These are phyloP conservation scores for Lactarius evosmus DNA, from an alignment of 768 basidiomycete species.

Conservation along the genomic window DNA sequence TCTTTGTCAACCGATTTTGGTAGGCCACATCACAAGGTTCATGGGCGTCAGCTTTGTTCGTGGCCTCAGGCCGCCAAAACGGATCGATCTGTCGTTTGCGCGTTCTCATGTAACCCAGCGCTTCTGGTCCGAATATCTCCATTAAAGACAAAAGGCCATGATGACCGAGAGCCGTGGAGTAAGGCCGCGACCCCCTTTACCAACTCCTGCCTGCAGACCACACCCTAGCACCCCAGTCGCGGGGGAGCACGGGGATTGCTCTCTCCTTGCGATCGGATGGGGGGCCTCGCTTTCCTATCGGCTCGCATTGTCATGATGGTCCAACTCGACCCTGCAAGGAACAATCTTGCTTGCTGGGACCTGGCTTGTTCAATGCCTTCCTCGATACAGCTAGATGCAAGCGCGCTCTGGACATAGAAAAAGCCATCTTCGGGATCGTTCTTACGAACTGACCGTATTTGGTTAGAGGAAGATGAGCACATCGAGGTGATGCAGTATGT, in stretches of 20 bases:
- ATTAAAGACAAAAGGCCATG: conserved; percentile 11
- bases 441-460: background rate
- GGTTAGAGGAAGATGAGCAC: conserved; percentile 9
- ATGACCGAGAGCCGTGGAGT: conserved; percentile 1
- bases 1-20: conserved; percentile 15
- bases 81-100: conserved; percentile 15
- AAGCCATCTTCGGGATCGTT: conserved; percentile 1
- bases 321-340: background rate
- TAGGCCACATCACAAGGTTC: conserved; percentile 14
- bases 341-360: background rate
- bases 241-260: background rate
- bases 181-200: background rate
- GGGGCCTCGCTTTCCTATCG: background rate
- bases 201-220: background rate
- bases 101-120: conserved; percentile 4
- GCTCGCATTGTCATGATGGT: background rate
- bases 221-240: background rate
- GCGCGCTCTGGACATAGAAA: background rate
- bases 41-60: conserved; percentile 8
- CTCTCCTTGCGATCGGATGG: background rate
- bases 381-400: conserved; percentile 20
- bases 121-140: conserved; percentile 19
- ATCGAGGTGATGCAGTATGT: conserved; percentile 16
- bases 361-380: background rate
- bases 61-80: conserved; percentile 10